A percentile compares a stretch with the other conserved stretches of the same genome.
Evolutionary conservation across 139 green algal species (phyloP).

Genomic region (Zygnema cylindricum): DNA sequence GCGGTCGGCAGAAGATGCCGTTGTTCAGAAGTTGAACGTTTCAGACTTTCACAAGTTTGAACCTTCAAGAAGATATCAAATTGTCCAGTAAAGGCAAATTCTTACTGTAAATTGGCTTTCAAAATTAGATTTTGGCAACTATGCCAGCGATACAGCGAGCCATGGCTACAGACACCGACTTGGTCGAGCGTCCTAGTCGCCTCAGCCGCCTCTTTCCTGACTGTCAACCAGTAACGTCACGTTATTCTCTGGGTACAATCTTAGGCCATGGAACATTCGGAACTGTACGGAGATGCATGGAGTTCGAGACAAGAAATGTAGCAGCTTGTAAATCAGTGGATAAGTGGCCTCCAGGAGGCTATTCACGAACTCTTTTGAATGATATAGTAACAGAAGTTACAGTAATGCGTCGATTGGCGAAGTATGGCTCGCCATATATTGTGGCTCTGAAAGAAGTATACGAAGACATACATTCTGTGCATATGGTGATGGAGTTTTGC

Average conservation of each 20-base stretch:
- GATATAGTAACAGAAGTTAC: background rate
- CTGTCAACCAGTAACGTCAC: background rate
- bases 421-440: slow-evolving; percentile 48
- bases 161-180: too few relatives aligned
- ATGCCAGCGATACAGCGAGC: too few relatives aligned
- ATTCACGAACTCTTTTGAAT: too few relatives aligned
- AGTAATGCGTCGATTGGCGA: background rate
- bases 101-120: too few relatives aligned
- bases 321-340: background rate
- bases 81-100: too few relatives aligned
- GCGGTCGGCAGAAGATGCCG: too few relatives aligned
- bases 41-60: too few relatives aligned
- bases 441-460: slow-evolving; percentile 49
- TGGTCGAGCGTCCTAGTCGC: too few relatives aligned
- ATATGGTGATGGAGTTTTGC: slow-evolving; percentile 83
- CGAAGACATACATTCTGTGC: slow-evolving; percentile 51
- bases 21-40: too few relatives aligned
- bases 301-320: background rate
- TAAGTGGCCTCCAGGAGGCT: background rate
- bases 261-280: background rate
- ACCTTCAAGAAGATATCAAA: too few relatives aligned
- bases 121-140: too few relatives aligned
- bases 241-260: background rate
- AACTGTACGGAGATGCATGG: background rate
- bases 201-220: background rate